Evolutionary conservation across 2,329 filamentous ascomycete genomes (phyloP), one percentile per base, ranked within the genome.

Genomic region (Xylaria sp.): DNA sequence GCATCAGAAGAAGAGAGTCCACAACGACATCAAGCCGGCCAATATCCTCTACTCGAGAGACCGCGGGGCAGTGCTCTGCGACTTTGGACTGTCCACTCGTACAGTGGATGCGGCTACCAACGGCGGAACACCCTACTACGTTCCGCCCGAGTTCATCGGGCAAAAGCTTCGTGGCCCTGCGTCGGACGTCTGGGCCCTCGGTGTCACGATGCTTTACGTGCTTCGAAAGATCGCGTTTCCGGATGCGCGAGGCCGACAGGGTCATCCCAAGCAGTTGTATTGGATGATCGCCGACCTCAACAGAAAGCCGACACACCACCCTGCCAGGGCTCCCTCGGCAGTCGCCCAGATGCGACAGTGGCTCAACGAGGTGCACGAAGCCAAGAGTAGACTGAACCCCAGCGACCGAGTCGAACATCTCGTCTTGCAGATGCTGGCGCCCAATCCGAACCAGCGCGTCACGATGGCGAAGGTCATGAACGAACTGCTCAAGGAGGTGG

Each of bases 11-110:
- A 73, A 74, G 49, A 71, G 81, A 19, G 78, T 84, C 11, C 83
- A 86, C 69, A 86, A 85, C 68, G 83, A 86, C 66, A 83, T 85
- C 69, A 85, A 85, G 66, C 83, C 83, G 1, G 80, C 77, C 59
- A 86, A 85, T 57, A 84, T 85, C 50, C 71, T 86, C 26, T 86
- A 84, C 69, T 84, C 81, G 13, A 74, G 74, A 22, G 80, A 84
- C 38, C 76, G 81, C 9, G 83, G 83, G 5, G 82, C 81, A 29
- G 80, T 85, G 2, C 76, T 86, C 24, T 85, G 83, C 67, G 83
- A 85, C 66, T 83, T 85, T 67, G 83, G 83, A 11, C 71, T 85
- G 40, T 81, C 81, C 7, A 82, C 81, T 2, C 70, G 69, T 24
- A 74, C 74, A 18, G 70, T 66, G 50, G 78, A 76, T 55, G 74